phyloP scores from a whole-genome alignment of 768 basidiomycete genomes.

The Leccinellum luteum region DNA sequence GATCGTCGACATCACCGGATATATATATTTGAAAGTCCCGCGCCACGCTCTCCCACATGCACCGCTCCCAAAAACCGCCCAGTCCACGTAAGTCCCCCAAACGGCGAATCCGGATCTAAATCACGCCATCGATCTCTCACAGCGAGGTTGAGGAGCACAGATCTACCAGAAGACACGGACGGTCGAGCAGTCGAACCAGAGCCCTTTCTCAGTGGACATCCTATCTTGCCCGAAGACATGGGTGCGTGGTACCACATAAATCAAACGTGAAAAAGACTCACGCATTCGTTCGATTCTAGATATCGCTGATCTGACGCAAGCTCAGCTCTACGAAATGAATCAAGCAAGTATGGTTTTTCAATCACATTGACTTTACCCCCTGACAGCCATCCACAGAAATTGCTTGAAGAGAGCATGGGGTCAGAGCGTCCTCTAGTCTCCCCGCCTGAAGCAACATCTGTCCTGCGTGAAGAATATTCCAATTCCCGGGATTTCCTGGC shows the following conservation, averaged over 20 bases:
- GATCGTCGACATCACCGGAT: too few species aligned
- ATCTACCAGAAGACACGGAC: slow-evolving; percentile 20
- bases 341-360: slow-evolving; percentile 28
- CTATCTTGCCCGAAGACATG: slow-evolving; percentile 31
- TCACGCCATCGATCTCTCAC: not conserved
- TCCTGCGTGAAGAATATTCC: slow-evolving; percentile 63
- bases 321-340: slow-evolving; percentile 41
- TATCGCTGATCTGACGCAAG: slow-evolving; percentile 29
- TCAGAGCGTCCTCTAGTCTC: slow-evolving; percentile 53
- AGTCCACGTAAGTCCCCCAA: slow-evolving; percentile 24
- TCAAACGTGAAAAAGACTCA: not conserved
- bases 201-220: slow-evolving; percentile 27
- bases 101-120: not conserved
- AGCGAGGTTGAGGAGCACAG: slow-evolving; percentile 28
- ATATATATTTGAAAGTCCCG: not conserved
- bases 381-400: slow-evolving; percentile 26
- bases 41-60: slow-evolving; percentile 8
- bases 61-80: slow-evolving; percentile 12
- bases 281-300: slow-evolving; percentile 23
- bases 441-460: slow-evolving; percentile 47
- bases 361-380: not conserved
- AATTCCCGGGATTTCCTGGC: slow-evolving; percentile 58
- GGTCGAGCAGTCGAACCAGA: slow-evolving; percentile 4
- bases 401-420: slow-evolving; percentile 38
- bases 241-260: slow-evolving; percentile 13